Conservation (phyloP, 2,329 filamentous ascomycete species). For the Epichloe sibirici region DNA sequence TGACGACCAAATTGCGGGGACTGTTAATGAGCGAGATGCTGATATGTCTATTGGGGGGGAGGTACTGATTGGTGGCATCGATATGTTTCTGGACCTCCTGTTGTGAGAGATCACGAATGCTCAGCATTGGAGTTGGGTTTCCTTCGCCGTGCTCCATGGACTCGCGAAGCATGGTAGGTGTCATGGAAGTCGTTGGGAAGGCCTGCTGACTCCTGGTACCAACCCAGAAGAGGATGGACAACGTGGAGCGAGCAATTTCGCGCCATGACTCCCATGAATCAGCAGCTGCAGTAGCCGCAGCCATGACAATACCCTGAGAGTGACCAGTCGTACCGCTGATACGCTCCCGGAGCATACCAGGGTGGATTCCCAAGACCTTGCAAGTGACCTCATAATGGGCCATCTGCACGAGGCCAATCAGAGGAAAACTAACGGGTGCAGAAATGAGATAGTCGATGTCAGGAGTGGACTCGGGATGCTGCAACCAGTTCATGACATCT, state of each 20-base stretch:
- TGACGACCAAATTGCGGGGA: conserved; percentile 91
- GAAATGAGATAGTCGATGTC: conserved; percentile 92
- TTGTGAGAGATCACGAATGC: conserved; percentile 83
- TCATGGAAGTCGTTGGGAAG: conserved; percentile 88
- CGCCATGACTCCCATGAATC: conserved; percentile 90
- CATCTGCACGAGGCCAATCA: conserved; percentile 92
- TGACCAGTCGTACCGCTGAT: conserved; percentile 87
- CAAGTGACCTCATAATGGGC: conserved; percentile 93
- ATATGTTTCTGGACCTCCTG: conserved; percentile 92
- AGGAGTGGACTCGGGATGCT: conserved; percentile 76
- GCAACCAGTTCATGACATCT: conserved; percentile 88
- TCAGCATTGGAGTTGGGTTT: conserved; percentile 93
- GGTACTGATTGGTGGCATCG: conserved; percentile 90
- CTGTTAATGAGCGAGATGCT: conserved; percentile 94
- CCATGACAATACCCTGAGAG: conserved; percentile 91
- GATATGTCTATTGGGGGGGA: conserved; percentile 94
- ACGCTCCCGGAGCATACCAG: conserved; percentile 74
- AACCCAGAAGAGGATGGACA: conserved; percentile 97
- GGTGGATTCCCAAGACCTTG: conserved; percentile 78
- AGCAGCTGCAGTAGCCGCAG: conserved; percentile 79
- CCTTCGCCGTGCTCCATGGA: conserved; percentile 91
- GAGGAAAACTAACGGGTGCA: conserved; percentile 85
- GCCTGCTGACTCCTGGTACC: conserved; percentile 94
- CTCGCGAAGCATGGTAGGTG: conserved; percentile 81
- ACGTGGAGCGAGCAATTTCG: conserved; percentile 62